These are phyloP conservation scores for Sextonia rubra DNA, from an alignment of 164 flowering plant species.

Conservation along the genomic window DNA sequence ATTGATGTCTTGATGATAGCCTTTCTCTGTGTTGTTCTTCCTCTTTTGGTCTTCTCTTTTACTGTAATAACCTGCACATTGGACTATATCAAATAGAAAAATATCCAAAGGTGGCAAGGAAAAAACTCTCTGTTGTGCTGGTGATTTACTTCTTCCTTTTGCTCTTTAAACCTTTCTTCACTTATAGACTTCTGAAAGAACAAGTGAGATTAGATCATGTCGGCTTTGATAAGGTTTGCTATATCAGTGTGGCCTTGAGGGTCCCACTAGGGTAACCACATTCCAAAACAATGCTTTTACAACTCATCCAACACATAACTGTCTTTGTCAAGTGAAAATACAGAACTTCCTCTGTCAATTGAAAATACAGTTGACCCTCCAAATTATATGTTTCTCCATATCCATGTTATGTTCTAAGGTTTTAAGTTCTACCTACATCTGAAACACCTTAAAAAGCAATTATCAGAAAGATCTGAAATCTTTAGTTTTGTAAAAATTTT, in stretches of 20 bases:
- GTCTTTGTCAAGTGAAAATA: too few relatives aligned
- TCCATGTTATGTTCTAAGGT: not conserved
- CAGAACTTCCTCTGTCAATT: too few relatives aligned
- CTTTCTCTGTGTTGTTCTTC: conserved; percentile 16
- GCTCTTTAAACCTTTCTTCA: not conserved
- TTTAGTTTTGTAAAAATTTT: too few relatives aligned
- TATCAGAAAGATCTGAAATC: too few relatives aligned
- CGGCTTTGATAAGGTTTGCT: too few relatives aligned
- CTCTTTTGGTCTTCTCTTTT: conserved; percentile 20
- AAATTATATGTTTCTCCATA: not conserved
- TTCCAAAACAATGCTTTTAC: not conserved
- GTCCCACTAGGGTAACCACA: not conserved
- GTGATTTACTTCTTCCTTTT: not conserved
- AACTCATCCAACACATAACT: not conserved
- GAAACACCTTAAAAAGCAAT: too few relatives aligned
- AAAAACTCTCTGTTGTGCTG: not conserved
- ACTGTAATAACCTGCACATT: conserved; percentile 41
- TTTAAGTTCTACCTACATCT: too few relatives aligned
- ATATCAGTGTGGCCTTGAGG: not conserved
- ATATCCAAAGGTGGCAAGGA: conserved; percentile 12
- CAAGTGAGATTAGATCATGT: not conserved
- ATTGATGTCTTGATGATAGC: too few relatives aligned
- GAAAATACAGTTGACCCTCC: not conserved
- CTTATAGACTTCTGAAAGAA: not conserved
- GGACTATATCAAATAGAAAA: conserved; percentile 32